Evolutionary conservation across 768 basidiomycete species (phyloP).

Genomic region (Collybia sp.): DNA sequence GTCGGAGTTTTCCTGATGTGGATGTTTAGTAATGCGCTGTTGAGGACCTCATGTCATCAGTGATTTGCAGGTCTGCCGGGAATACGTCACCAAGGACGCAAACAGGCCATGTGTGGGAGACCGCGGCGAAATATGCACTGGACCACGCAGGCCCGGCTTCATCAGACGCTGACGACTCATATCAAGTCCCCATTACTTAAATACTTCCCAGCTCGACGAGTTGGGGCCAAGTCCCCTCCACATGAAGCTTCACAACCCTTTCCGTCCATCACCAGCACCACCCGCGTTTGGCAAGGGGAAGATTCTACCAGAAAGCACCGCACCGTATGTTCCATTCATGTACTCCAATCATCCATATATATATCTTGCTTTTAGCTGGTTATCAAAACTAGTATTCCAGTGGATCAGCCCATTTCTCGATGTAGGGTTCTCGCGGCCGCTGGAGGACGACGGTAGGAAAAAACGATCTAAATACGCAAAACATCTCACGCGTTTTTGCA

Average conservation of each 20-base stretch:
- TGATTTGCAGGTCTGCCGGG: too few relatives aligned
- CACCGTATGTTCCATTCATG: slow-evolving; percentile 26
- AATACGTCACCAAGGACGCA: too few relatives aligned
- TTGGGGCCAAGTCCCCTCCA: too few relatives aligned
- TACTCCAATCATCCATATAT: neutral
- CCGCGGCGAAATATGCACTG: too few relatives aligned
- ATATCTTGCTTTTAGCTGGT: slow-evolving; percentile 21
- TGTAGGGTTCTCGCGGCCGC: slow-evolving; percentile 54
- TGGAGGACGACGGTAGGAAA: slow-evolving; percentile 51
- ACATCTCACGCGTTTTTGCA: slow-evolving; percentile 12
- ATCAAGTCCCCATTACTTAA: too few relatives aligned
- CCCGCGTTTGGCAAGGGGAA: slow-evolving; percentile 43
- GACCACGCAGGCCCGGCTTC: too few relatives aligned
- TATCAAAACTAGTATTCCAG: slow-evolving; percentile 42
- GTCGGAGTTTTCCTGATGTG: too few relatives aligned
- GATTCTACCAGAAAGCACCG: slow-evolving; percentile 35
- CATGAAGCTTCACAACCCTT: slow-evolving; percentile 29
- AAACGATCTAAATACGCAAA: neutral
- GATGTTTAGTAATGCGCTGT: too few relatives aligned
- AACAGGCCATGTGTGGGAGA: too few relatives aligned
- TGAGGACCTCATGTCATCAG: too few relatives aligned
- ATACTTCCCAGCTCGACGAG: too few relatives aligned
- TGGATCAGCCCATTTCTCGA: slow-evolving; percentile 52
- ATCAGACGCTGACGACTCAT: too few relatives aligned
- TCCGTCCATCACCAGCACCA: slow-evolving; percentile 40